Evolutionary conservation across 2,329 filamentous ascomycete genomes (phyloP).

Genomic region (Zymoseptoria passerinii): DNA sequence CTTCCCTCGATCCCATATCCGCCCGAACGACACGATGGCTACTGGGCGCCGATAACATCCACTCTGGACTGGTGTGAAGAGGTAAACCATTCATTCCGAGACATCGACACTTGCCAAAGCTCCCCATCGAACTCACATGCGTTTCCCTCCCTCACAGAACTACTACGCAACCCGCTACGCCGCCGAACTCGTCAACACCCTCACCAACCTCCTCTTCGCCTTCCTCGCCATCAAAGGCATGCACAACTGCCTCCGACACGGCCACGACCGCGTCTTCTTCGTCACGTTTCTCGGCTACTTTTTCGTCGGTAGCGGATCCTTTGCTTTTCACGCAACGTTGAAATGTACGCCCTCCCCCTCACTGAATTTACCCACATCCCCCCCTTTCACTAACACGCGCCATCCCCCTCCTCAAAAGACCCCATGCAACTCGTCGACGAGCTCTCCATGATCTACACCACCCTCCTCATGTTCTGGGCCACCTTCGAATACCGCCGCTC

Average conservation of each 20-base stretch:
- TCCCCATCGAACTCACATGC: too few relatives aligned
- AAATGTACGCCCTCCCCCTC: constrained; percentile 42
- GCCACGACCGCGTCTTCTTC: constrained; percentile 68
- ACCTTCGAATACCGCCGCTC: constrained; percentile 65
- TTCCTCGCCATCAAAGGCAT: constrained; percentile 70
- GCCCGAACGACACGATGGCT: constrained; percentile 24
- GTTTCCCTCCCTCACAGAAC: too few relatives aligned
- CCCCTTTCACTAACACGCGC: background rate
- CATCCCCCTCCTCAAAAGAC: constrained; percentile 39
- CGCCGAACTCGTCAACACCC: constrained; percentile 69
- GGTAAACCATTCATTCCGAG: too few relatives aligned
- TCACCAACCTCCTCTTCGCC: constrained; percentile 78
- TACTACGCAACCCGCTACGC: constrained; percentile 68
- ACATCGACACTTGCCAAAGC: too few relatives aligned
- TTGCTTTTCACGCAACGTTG: constrained; percentile 55
- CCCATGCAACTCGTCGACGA: constrained; percentile 66
- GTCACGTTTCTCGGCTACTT: constrained; percentile 57
- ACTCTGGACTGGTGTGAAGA: constrained; percentile 65
- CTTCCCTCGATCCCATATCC: constrained; percentile 27
- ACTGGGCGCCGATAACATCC: constrained; percentile 61
- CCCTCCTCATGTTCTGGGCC: constrained; percentile 61
- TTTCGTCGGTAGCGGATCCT: constrained; percentile 53
- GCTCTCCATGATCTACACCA: constrained; percentile 65
- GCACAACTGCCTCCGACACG: constrained; percentile 60
- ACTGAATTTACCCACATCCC: too few relatives aligned